Base-by-base conservation (phyloP, 1,139 yeast genomes). In the Arxiozyma bovina region DNA sequence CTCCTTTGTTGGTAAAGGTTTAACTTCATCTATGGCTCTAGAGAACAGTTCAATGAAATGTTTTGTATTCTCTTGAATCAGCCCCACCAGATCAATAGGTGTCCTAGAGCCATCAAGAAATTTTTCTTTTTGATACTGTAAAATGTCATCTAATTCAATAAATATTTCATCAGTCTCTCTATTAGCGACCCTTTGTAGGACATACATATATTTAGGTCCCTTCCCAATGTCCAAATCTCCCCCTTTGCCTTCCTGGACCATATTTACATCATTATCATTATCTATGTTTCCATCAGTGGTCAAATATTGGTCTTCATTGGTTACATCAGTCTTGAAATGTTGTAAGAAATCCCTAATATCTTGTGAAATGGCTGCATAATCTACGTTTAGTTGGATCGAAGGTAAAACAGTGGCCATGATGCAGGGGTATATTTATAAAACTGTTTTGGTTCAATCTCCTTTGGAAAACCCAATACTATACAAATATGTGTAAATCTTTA, bases 141-240 rank as follows among this genome's bases (percentile, higher is more conserved):
- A 80, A 57, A 94, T 73, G 69, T 94, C 99, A 67, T 94, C 96
- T 53, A 94, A 76, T 59, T 89, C 96, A 52, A 94, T 77, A 55
- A 77, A 75, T 22, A 93, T 66, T 1, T 90, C 81, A 43, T 86
- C 75, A 34, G 76, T 62, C 59, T 90, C 90, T 64, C 99, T 80
- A 70, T 94, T 89, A 56, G 98, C 91, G 34, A 94, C 78, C 61
- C 81, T 74, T 67, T 89, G 96, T 52, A 93, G 74, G n/a, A 86
- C 60, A 45, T 74, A 76, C 82, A 86, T 74, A 70, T 93, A 93
- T 69, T 93, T 93, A 40, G 87, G 83, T 34, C 87, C 88, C 42
- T 63, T 62, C 18, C 72, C 73, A 21, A 74, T 62, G 20, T 63
- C 66, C 34, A 68, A 64, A 48, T 65, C 67, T 20, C 68, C 70